Evolutionary conservation across 768 basidiomycete species (phyloP), one percentile per base, ranked within the genome.

Genomic region (Lactarius tabidus): DNA sequence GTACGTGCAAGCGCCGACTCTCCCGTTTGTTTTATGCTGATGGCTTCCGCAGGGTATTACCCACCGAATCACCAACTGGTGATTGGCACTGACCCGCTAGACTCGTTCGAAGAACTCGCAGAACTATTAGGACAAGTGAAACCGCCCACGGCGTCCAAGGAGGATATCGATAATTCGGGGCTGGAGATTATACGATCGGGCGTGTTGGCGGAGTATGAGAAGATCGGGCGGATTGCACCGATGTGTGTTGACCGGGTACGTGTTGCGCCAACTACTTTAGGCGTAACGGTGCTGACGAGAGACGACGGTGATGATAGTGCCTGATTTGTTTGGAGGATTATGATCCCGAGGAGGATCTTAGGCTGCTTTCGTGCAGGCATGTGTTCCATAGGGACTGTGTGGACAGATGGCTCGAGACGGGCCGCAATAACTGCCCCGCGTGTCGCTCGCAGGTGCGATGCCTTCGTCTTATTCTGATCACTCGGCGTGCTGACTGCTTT

Each of bases 401-500:
- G 9, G 93, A 97, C 73, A 26, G 60, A 20, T 62, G 60, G 60
- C 65, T 66, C 17, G 60, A 62, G 65, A 59, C 62, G 51, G 93
- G 94, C 2, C 82, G 87, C 62, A 96, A 97, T 71, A 93, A 92
- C 66, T 97, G 95, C 74, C 95, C 95, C 38, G 92, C 91, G 8
- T 97, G 93, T 77, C 87, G 95, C 57, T 81, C 85, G 35, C 87
- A 83, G 79, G 89, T 88, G 2, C 38, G 38, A 3, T n/a, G n/a
- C n/a, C n/a, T n/a, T n/a, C n/a, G n/a, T n/a, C n/a, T n/a, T n/a
- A n/a, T n/a, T n/a, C n/a, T n/a, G n/a, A 38, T 38, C 38, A 36
- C 36, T 15, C 12, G 38, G 9, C 38, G 14, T 36, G 36, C 6
- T 36, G 36, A 36, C 36, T 36, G 36, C 2, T 12, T 36, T 36